Conservation (phyloP, 2,329 filamentous ascomycete genomes). For the Paraphaeosphaeria sporulosa region DNA sequence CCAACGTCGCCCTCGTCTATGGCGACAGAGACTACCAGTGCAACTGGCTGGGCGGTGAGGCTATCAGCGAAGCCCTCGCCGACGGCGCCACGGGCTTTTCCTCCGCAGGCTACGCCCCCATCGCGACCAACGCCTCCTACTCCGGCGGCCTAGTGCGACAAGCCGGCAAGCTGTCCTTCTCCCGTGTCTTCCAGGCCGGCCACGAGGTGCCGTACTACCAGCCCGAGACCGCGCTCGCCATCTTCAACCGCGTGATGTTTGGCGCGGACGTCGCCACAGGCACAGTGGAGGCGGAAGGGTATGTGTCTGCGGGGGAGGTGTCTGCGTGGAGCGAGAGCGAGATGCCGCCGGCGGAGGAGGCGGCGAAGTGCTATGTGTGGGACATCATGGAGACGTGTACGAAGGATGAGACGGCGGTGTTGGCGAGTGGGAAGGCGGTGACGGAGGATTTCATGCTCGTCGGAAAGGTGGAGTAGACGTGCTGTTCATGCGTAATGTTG, state of each 20-base stretch:
- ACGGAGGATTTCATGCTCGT: constrained; percentile 19
- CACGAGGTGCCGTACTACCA: constrained; percentile 55
- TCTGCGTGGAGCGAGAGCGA: constrained; percentile 15
- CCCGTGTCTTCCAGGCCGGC: constrained; percentile 50
- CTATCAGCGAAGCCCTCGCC: constrained; percentile 65
- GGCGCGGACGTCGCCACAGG: constrained; percentile 62
- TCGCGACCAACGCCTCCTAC: constrained; percentile 70
- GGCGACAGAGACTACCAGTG: constrained; percentile 50
- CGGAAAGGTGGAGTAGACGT: constrained; percentile 7
- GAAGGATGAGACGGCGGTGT: constrained; percentile 12
- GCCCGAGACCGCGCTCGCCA: constrained; percentile 55
- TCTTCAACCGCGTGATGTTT: constrained; percentile 59
- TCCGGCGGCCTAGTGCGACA: constrained; percentile 75
- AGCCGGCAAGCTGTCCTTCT: constrained; percentile 61
- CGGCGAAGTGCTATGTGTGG: constrained; percentile 21
- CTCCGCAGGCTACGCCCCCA: constrained; percentile 72
- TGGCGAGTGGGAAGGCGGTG: constrained; percentile 16
- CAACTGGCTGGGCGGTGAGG: constrained; percentile 74
- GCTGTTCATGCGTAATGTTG: neutral
- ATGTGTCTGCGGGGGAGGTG: constrained; percentile 8
- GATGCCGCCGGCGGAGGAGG: constrained; percentile 2
- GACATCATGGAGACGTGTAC: constrained; percentile 25
- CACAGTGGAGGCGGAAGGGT: neutral
- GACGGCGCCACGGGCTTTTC: constrained; percentile 63
- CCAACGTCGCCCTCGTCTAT: constrained; percentile 24